Conservation (phyloP, 148 eudicot genomes). For the Spergularia marina region DNA sequence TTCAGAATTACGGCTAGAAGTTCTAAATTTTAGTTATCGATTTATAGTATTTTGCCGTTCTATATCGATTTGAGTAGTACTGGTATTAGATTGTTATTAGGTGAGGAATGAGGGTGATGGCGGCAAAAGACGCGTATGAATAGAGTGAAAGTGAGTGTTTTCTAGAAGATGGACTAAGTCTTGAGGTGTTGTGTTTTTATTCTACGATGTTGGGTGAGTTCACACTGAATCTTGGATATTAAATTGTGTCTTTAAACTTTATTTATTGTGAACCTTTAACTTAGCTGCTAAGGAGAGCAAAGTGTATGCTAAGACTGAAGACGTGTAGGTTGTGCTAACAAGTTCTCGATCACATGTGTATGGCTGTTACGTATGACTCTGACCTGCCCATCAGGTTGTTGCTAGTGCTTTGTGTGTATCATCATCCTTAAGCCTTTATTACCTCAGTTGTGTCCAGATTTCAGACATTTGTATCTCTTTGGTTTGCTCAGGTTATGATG, state of each 20-base stretch:
- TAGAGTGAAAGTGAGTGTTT: neutral
- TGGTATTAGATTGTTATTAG: neutral
- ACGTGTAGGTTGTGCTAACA: slow-evolving; percentile 8
- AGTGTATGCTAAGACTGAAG: neutral
- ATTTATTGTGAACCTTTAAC: slow-evolving; percentile 10
- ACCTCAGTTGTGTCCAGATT: too few relatives aligned
- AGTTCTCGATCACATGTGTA: neutral
- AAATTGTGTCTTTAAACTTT: neutral
- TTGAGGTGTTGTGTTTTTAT: neutral
- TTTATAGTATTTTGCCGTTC: too few relatives aligned
- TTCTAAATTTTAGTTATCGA: too few relatives aligned
- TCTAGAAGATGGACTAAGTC: slow-evolving; percentile 27
- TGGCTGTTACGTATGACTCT: neutral
- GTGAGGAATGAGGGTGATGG: slow-evolving; percentile 18
- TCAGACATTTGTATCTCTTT: too few relatives aligned
- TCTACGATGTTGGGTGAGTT: slow-evolving; percentile 20
- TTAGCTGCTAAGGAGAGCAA: slow-evolving; percentile 36
- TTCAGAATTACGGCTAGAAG: too few relatives aligned
- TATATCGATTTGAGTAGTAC: too few relatives aligned
- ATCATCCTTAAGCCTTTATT: too few relatives aligned
- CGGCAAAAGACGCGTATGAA: slow-evolving; percentile 25
- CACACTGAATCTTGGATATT: slow-evolving; percentile 6
- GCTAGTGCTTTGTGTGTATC: too few relatives aligned
- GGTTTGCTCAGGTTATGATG: too few relatives aligned
- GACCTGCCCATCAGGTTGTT: neutral